Evolutionary conservation across 1,139 yeast genomes (phyloP), one percentile per base, ranked within the genome.

Genomic region (Candida sanyaensis): DNA sequence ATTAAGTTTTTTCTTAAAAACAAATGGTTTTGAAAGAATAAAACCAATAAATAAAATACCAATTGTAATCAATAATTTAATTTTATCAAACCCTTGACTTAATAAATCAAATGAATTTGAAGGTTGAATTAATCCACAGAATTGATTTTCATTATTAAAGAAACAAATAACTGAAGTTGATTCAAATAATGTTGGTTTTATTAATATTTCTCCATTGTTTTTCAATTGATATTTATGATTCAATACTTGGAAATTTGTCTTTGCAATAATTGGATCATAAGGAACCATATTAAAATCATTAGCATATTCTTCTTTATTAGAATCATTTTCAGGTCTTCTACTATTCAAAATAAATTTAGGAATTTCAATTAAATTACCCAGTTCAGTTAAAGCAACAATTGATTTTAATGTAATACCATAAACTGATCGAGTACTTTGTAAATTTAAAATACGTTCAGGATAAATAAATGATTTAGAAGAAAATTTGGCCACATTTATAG

Each of bases 31-130:
- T 31, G 84, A 67, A 11, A 78, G 61, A 4, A 72, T 61, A 50
- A 63, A 71, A 1, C 76, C 75, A 0, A 72, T 66, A 4, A 82
- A 50, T 48, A 91, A 71, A 0, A 77, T 71, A 1, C 68, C 65
- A 3, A 92, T 77, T 0, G 97, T 89, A 5, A 73, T 56, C 9
- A 86, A 47, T 46, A 93, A 77, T 57, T 85, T 86, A 12, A 71
- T 60, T 58, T 82, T 86, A 56, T 86, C 91, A 61, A 93, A 93
- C 39, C 75, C 75, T 42, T 77, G 73, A 41, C 84, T 78, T 60
- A 91, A 77, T 50, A 84, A 73, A 66, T 93, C 99, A 67, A 89
- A 92, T 44, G 91, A 88, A 46, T 81, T 80, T 0, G 97, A 89
- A 1, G 98, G 97, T 46, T 88, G 81, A 23, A 88, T 75, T 46